Percentiles rank a stretch among this genome's conserved stretches.
Conservation (phyloP, 495 filamentous ascomycete species). For the Usnea hakonensis region DNA sequence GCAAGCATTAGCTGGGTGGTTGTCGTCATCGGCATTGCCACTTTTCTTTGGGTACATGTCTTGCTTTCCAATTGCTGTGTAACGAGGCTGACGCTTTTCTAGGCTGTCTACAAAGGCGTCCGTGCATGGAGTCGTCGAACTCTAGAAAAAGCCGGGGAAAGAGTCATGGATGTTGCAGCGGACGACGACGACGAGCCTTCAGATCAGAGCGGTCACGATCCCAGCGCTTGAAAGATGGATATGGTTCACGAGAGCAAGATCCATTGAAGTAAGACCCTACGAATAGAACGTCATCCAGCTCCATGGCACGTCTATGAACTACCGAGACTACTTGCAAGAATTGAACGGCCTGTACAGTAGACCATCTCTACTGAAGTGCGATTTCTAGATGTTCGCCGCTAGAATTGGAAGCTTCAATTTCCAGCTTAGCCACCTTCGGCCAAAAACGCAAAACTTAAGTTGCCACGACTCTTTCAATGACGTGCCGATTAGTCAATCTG, state of each 20-base stretch:
- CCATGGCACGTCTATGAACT: background rate
- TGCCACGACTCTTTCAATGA: slow-evolving; percentile 68
- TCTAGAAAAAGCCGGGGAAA: slow-evolving; percentile 67
- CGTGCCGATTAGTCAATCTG: slow-evolving; percentile 92
- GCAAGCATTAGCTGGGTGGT: slow-evolving; percentile 69
- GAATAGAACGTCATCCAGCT: background rate
- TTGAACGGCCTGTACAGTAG: background rate
- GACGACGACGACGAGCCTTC: slow-evolving; percentile 54
- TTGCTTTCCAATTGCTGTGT: background rate
- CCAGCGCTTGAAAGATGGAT: slow-evolving; percentile 18
- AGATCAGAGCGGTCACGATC: slow-evolving; percentile 10
- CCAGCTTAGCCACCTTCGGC: background rate
- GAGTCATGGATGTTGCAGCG: slow-evolving; percentile 74
- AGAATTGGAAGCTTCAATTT: background rate
- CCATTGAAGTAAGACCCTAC: slow-evolving; percentile 21
- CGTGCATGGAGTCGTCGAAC: slow-evolving; percentile 58
- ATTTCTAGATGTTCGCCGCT: background rate
- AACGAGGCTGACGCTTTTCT: slow-evolving; percentile 14
- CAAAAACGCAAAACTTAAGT: slow-evolving; percentile 81
- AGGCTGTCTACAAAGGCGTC: slow-evolving; percentile 77
- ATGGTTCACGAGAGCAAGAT: background rate
- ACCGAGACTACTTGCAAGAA: background rate
- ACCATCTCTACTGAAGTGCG: background rate
- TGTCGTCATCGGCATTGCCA: slow-evolving; percentile 68
- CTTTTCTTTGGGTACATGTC: slow-evolving; percentile 70